phyloP scores from a whole-genome alignment of 1,284 basidiomycete species.

The Pseudozyma flocculosa region DNA sequence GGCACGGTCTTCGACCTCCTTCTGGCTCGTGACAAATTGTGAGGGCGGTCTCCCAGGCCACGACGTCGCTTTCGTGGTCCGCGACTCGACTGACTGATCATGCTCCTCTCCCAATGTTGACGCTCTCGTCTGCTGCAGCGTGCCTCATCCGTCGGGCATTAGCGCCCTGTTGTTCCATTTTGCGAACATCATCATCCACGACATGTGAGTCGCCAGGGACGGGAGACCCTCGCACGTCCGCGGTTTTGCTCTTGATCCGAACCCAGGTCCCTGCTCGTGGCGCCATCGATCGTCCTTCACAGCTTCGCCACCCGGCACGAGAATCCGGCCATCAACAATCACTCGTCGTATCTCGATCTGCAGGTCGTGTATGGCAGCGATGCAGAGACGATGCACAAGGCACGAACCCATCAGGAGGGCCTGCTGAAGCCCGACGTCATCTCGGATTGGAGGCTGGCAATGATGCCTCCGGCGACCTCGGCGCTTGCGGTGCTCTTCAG shows the following conservation, averaged over 20 bases:
- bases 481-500: slow-evolving; percentile 71
- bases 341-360: slow-evolving; percentile 75
- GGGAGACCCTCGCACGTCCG: too few species aligned
- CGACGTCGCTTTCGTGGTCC: too few species aligned
- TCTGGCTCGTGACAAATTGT: slow-evolving; percentile 19
- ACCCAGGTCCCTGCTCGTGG: too few species aligned
- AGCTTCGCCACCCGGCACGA: slow-evolving; percentile 37
- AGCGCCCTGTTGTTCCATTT: slow-evolving; percentile 45
- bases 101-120: too few species aligned
- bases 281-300: too few species aligned
- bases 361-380: slow-evolving; percentile 66
- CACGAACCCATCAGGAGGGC: slow-evolving; percentile 20
- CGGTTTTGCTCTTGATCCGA: too few species aligned
- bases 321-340: slow-evolving; percentile 64
- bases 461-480: slow-evolving; percentile 73
- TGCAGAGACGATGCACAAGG: slow-evolving; percentile 12
- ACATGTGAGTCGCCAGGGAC: slow-evolving; percentile 13
- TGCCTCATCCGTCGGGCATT: slow-evolving; percentile 41
- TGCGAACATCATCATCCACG: slow-evolving; percentile 52
- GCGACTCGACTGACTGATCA: too few species aligned
- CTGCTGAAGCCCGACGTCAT: slow-evolving; percentile 34
- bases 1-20: slow-evolving; percentile 36
- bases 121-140: background rate
- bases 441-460: slow-evolving; percentile 56
- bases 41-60: background rate